Evolutionary conservation across 192 early-diverging fungal species (phyloP).

Genomic region (Thamnidium elegans): DNA sequence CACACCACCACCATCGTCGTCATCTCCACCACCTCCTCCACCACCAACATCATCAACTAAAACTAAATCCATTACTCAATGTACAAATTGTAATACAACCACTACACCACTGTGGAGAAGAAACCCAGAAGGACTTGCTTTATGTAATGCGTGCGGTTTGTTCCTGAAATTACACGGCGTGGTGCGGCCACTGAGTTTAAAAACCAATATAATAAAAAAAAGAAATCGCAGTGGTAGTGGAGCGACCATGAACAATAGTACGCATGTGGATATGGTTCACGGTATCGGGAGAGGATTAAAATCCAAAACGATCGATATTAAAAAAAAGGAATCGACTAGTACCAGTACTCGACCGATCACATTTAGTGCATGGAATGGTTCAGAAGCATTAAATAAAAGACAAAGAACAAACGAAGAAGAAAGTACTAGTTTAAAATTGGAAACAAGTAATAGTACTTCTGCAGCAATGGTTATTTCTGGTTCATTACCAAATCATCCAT

Average conservation of each 20-base stretch:
- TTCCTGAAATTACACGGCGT: slow-evolving; percentile 89
- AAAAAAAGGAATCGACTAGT: too few relatives aligned
- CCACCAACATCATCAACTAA: not conserved
- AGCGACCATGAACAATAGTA: not conserved
- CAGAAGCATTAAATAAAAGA: slow-evolving; percentile 6
- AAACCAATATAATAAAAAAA: slow-evolving; percentile 80
- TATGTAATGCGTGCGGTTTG: slow-evolving; percentile 95
- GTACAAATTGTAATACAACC: slow-evolving; percentile 73
- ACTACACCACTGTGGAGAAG: slow-evolving; percentile 89
- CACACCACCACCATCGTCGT: too few relatives aligned
- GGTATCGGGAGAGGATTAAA: too few relatives aligned
- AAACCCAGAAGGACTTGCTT: slow-evolving; percentile 71
- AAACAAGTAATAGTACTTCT: slow-evolving; percentile 3
- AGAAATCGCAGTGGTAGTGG: slow-evolving; percentile 58
- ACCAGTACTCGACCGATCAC: not conserved
- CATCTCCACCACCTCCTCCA: too few relatives aligned
- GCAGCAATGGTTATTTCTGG: slow-evolving; percentile 11
- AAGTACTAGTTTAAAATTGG: not conserved
- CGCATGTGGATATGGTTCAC: too few relatives aligned
- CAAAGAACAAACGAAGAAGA: not conserved
- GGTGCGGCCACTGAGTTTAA: slow-evolving; percentile 75
- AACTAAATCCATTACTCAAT: not conserved
- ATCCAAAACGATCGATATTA: too few relatives aligned
- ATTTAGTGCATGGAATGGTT: slow-evolving; percentile 4
- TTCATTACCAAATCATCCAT: slow-evolving; percentile 5